Evolutionary conservation across 2,329 filamentous ascomycete genomes (phyloP), one percentile per base, ranked within the genome.

Genomic region (Stemphylium beticola): DNA sequence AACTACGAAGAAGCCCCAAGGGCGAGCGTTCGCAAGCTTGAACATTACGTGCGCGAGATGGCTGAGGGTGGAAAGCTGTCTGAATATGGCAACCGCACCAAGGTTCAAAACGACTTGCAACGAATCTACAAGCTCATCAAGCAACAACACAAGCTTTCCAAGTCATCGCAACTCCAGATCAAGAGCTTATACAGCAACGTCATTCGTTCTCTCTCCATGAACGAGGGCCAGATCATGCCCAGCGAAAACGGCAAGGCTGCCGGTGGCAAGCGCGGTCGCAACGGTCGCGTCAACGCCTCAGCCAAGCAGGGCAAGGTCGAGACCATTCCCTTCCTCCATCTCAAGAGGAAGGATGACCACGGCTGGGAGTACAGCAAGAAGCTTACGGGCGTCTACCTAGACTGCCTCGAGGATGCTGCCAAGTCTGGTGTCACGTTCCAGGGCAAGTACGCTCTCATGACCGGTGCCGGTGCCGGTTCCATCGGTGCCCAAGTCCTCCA

Each of bases 361-460:
- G 93, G 93, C 58, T 99, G 95, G 95, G 93, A 98, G 73, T 99
- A 98, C 82, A 98, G 92, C 86, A 99, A 98, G 85, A 97, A 96
- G 82, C 85, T 99, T 53, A 98, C 95, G 20, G 90, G 91, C 53
- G 78, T 93, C 66, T 99, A 99, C 75, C 86, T 99, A 31, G 92
- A 97, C 74, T 92, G 92, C 59, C 80, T 99, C 29, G 93, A 96
- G 79, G 86, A 93, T 60, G 92, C 93, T 62, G 95, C 95, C 62
- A 90, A 87, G 69, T 83, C 86, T 51, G 95, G 95, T 76, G 87
- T 99, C 55, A 95, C 88, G 41, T 99, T 96, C 82, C 86, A 92
- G 74, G 92, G 90, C 79, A 98, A 97, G 83, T 91, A 98, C 72
- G 93, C 90, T 42, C 85, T 99, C 64, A 99, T 99, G 93, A 99